Base-by-base conservation (phyloP, 305 asterid genomes). In the Fraxinus ornus region DNA sequence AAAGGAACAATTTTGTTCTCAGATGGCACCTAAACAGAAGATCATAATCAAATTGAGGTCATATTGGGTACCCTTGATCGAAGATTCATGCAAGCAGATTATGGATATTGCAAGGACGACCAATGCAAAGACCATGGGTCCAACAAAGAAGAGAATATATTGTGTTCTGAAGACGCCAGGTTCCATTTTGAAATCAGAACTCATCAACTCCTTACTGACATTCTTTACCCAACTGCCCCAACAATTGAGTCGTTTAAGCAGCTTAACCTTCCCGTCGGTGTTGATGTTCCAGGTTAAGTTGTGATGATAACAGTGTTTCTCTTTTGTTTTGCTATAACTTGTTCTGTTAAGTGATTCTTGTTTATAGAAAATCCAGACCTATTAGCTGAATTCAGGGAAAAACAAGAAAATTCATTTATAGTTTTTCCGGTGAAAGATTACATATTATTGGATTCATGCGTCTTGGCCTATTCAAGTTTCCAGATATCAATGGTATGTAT, bases 211-310 rank as follows among this genome's bases (percentile, higher is more conserved):
- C 97, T 95, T 35, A 93, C 94, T 15, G 97, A 94, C 89, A 94
- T 95, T 79, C 94, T 94, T 13, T 89, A 92, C 87, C 99, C 99
- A 0, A 95, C 98, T 70, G 99, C 99, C 70, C 99, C 90, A 89
- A 94, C 98, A 12, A 94, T 95, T n/a, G 99, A 94, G 88, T 94
- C 97, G 0, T 88, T 94, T 89, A 94, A 94, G 99, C 97, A 93
- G 84, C 98, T 95, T 5, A 94, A 93, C 85, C 88, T 92, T 86
- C 95, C 95, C 62, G 95, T 93, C 33, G 97, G 97, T 4, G 97
- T 95, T 35, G 99, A 95, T 68, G 99, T 36, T 36, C 41, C 41
- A 6, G 9, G 41, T 7, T 36, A 36, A 36, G 41, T 36, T 36
- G 41, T 7, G 41, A 36, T 0, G 9, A 36, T 36, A 36, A 36